A percentile compares a stretch with the other conserved stretches of the same genome.
phyloP scores from a whole-genome alignment of 2,329 filamentous ascomycete genomes.

The Lasiodiplodia theobromae region DNA sequence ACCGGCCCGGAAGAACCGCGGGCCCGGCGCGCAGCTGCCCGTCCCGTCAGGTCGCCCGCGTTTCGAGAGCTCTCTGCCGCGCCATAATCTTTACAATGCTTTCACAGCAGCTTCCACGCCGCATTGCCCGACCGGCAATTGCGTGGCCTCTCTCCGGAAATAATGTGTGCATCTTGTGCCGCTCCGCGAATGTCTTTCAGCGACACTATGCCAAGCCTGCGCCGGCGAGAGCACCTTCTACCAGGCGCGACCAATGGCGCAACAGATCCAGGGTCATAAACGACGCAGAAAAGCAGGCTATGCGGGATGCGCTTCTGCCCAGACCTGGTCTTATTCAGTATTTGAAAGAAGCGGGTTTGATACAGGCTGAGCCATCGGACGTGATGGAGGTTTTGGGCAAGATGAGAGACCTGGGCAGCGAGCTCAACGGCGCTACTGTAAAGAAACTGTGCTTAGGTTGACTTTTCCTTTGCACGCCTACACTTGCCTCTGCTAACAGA shows the following conservation, averaged over 20 bases:
- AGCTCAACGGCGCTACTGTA: background rate
- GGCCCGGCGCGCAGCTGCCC: background rate
- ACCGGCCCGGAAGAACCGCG: background rate
- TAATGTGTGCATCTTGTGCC: conserved; percentile 22
- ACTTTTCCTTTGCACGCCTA: background rate
- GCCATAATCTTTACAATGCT: conserved; percentile 3
- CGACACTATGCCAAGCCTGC: background rate
- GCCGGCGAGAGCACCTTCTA: background rate
- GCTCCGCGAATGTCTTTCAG: background rate
- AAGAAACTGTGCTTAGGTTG: background rate
- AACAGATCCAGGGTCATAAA: background rate
- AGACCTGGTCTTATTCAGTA: background rate
- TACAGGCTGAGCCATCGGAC: background rate
- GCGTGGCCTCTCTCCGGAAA: background rate
- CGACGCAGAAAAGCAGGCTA: background rate
- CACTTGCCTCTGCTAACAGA: background rate
- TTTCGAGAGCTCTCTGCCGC: background rate
- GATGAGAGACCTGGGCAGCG: background rate
- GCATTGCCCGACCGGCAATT: background rate
- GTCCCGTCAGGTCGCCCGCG: background rate
- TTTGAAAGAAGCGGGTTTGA: background rate
- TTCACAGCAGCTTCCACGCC: background rate
- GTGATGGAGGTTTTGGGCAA: background rate
- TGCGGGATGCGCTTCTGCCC: background rate
- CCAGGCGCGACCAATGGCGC: background rate